These are phyloP conservation scores for Zea luxurians DNA, from an alignment of 176 grass and related monocot genomes.

Conservation along the genomic window DNA sequence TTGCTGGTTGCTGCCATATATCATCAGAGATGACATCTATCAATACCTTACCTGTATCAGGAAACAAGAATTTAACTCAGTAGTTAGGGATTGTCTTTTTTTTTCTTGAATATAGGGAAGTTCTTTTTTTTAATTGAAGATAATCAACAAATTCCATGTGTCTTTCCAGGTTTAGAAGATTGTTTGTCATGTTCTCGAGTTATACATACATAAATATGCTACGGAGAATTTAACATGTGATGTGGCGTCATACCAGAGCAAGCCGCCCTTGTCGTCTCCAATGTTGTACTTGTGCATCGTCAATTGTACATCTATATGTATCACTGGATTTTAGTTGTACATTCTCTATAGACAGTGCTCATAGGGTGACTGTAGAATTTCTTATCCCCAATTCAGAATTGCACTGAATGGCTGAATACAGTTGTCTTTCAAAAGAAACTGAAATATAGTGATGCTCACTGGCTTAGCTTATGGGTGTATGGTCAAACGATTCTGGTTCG, in stretches of 20 bases:
- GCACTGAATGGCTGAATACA: too few species aligned
- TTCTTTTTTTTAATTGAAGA: neutral
- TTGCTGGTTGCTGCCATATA: neutral
- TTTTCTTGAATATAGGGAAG: neutral
- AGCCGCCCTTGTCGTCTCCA: neutral
- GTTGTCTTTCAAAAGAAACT: too few species aligned
- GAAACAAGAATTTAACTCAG: neutral
- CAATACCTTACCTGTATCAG: neutral
- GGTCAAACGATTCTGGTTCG: too few species aligned
- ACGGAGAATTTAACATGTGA: slow-evolving; percentile 24
- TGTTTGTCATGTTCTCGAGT: slow-evolving; percentile 62
- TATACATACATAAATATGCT: slow-evolving; percentile 61
- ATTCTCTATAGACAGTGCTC: neutral
- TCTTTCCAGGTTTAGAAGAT: slow-evolving; percentile 61
- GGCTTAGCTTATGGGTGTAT: too few species aligned
- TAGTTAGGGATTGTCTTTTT: neutral
- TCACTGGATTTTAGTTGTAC: neutral
- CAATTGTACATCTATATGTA: neutral
- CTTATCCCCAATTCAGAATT: neutral
- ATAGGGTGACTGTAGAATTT: neutral
- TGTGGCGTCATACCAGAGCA: neutral
- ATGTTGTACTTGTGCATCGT: neutral
- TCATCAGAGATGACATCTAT: neutral
- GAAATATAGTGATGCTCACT: too few species aligned
- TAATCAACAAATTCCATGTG: neutral